A percentile compares a stretch with the other conserved stretches of the same genome.
Evolutionary conservation across 2,329 filamentous ascomycete genomes (phyloP).

Genomic region (Teratosphaeria pseudoeucalypti): DNA sequence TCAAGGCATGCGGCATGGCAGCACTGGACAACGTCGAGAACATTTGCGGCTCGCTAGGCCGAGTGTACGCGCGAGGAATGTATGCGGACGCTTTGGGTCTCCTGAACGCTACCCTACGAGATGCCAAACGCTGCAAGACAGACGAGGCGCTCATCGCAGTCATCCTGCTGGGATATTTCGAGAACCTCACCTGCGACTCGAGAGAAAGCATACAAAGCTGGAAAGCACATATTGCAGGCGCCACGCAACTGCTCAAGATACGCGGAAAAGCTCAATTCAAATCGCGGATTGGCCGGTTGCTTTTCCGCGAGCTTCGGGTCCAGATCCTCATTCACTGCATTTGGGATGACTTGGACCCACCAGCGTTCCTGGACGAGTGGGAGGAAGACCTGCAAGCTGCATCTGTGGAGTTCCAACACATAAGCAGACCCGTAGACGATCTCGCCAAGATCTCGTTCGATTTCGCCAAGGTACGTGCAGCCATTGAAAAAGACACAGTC

Average conservation of each 20-base stretch:
- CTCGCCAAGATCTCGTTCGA: constrained; percentile 15
- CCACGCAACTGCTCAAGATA: constrained; percentile 25
- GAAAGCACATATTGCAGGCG: constrained; percentile 30
- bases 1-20: constrained; percentile 23
- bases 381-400: constrained; percentile 14
- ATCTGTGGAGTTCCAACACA: background rate
- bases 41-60: constrained; percentile 9
- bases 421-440: constrained; percentile 13
- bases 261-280: constrained; percentile 23
- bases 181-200: constrained; percentile 25
- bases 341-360: constrained; percentile 21
- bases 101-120: constrained; percentile 23
- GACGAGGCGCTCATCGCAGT: constrained; percentile 28
- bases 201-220: constrained; percentile 24
- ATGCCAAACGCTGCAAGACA: constrained; percentile 18
- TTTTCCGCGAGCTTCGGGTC: constrained; percentile 21
- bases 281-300: constrained; percentile 12
- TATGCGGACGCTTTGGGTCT: constrained; percentile 24
- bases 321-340: constrained; percentile 19
- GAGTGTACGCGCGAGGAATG: constrained; percentile 15
- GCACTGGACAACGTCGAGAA: constrained; percentile 19
- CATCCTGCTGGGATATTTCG: constrained; percentile 28
- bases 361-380: constrained; percentile 20
- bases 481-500: constrained; percentile 9
- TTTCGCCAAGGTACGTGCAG: constrained; percentile 15